Base-by-base conservation (phyloP, 257 asterid genomes). In the Petunia secreta region DNA sequence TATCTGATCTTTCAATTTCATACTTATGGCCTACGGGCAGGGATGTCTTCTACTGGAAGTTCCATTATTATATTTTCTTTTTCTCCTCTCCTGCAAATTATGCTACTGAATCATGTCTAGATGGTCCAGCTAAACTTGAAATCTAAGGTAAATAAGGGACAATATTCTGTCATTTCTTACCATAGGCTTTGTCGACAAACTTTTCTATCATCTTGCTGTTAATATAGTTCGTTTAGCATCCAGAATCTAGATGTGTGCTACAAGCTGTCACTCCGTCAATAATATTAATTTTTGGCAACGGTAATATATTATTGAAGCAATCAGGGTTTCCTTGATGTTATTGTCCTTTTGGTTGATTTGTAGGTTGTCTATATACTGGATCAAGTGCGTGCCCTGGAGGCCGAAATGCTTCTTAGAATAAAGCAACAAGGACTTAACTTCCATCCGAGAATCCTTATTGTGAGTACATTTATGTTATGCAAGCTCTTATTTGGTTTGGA, bases 341-440 rank as follows among this genome's bases (percentile, higher is more conserved):
- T 71, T 64, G 59, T 41, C 66, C 63, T 63, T 69, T 48, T 82
- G 52, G 73, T 62, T 75, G 50, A 79, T 77, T 60, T 67, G 82
- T 89, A 96, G 99, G 73, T 96, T 78, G 98, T 96, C 53, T 96
- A 96, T 81, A 94, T 96, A 86, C 91, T 96, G 64, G 99, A 96
- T 87, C 99, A 96, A 92, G 98, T 96, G 16, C 98, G 98, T 65
- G 96, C 99, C 60, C 54, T 96, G 92, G 99, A 96, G 89, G 84
- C 79, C 48, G 98, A 96, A 95, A 96, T 96, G 97, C 88, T 96
- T 81, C 85, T 81, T 75, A 90, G 96, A 85, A 94, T 94, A 83
- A 91, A 90, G 92, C 89, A 85, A 86, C 99, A 92, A 86, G 99
- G 98, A 81, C 88, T 96, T 78, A 75, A 88, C 75, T 84, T 92